These are phyloP conservation scores for Aspergillus bridgeri DNA, from an alignment of 495 filamentous ascomycete species.

Conservation along the genomic window DNA sequence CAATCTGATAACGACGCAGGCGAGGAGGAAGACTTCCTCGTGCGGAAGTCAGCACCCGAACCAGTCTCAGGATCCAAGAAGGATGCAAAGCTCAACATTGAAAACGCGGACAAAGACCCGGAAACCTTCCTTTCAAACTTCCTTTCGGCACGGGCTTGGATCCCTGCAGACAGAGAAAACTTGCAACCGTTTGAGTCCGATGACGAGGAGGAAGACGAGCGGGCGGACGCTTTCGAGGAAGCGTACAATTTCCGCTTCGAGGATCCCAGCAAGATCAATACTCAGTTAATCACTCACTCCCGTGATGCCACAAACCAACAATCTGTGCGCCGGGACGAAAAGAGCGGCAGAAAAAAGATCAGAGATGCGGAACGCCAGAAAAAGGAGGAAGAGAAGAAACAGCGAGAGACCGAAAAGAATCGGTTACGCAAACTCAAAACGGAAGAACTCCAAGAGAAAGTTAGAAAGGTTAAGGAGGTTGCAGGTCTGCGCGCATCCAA, in stretches of 20 bases:
- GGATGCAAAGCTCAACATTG: conserved; percentile 57
- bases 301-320: conserved; percentile 76
- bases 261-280: conserved; percentile 78
- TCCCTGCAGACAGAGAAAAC: conserved; percentile 54
- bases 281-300: conserved; percentile 78
- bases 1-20: conserved; percentile 56
- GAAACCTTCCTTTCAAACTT: conserved; percentile 89
- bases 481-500: conserved; percentile 69
- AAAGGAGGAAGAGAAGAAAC: conserved; percentile 72
- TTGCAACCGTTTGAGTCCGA: conserved; percentile 86
- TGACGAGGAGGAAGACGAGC: conserved; percentile 76
- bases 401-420: conserved; percentile 76
- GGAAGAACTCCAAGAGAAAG: conserved; percentile 79
- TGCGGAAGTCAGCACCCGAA: conserved; percentile 42
- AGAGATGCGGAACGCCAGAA: conserved; percentile 72
- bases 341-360: conserved; percentile 67
- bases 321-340: conserved; percentile 79
- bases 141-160: conserved; percentile 84
- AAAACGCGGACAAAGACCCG: conserved; percentile 81
- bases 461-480: conserved; percentile 78
- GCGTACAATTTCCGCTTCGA: conserved; percentile 98
- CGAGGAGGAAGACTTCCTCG: conserved; percentile 70
- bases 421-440: conserved; percentile 81
- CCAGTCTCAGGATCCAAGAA: conserved; percentile 41
- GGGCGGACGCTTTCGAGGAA: conserved; percentile 81